Base-by-base conservation (phyloP, 2,329 filamentous ascomycete species). In the Alternaria longipes region DNA sequence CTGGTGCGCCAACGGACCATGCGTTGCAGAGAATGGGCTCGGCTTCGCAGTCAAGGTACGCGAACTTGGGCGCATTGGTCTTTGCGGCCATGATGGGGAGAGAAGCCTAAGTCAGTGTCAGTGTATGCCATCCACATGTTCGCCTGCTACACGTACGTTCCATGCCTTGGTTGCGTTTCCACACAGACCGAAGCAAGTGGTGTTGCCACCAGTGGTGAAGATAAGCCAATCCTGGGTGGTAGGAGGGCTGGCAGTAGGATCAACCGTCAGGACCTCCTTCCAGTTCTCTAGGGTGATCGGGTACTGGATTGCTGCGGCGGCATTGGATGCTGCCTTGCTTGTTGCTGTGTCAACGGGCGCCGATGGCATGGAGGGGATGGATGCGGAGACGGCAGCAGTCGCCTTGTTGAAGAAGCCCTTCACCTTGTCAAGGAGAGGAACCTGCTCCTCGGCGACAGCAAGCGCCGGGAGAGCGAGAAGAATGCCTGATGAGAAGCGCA, bases 161-260 rank as follows among this genome's bases (percentile, higher is more conserved):
- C 81, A 85, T 24, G 90, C 90, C 59, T 82, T 81, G 72, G 92
- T 90, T 54, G 89, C 80, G 62, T 81, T 83, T 42, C 74, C 83
- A 79, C 91, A 94, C 73, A 86, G 84, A 69, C 90, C 91, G 74
- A 85, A 90, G 82, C 91, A 94, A 32, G 91, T 93, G 82, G 89
- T 90, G 84, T 94, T 93, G 69, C 90, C 84, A 57, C 91, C 91
- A 9, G 89, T 91, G 68, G 92, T 81, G 68, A 91, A 84, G 63
- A 94, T 82, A 84, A 91, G 89, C 90, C 90, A 93, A 80, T 93
- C 89, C 79, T 90, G 89, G 5, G 91, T 89, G 8, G 81, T 84
- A 11, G 86, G 76, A 54, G 74, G 85, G 63, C 86, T 84, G 28
- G 80, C 86, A 8, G 86, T 79, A 62, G 86, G 82, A 59, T 87